Evolutionary conservation across 108 stramenopile species (phyloP).

Genomic region (Pseudonitzschia multiseries): DNA sequence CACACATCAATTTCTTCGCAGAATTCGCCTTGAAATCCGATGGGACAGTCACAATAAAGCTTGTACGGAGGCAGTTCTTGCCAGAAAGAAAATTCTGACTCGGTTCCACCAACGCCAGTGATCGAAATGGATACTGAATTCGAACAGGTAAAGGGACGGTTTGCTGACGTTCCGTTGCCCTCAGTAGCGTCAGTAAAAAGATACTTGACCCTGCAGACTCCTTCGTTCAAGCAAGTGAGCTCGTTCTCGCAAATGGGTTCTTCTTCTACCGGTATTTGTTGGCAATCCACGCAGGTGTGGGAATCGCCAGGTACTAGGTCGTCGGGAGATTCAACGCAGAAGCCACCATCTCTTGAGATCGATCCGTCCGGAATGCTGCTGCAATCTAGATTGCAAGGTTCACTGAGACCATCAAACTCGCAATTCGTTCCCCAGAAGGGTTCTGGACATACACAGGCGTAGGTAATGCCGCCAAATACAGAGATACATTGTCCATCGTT

Average conservation of each 20-base stretch:
- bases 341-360: not conserved
- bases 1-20: constrained; percentile 16
- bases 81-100: not conserved
- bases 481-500: constrained; percentile 11
- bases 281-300: constrained; percentile 4
- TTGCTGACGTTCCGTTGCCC: not conserved
- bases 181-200: not conserved
- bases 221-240: not conserved
- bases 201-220: constrained; percentile 4
- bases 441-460: constrained; percentile 2
- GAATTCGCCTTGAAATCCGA: constrained; percentile 1
- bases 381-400: constrained; percentile 8
- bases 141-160: not conserved
- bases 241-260: not conserved
- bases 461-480: not conserved
- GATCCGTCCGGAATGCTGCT: not conserved
- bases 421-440: constrained; percentile 9
- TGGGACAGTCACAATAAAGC: constrained; percentile 1
- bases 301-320: not conserved
- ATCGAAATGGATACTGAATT: not conserved
- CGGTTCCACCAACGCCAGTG: not conserved
- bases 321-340: constrained; percentile 1
- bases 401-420: not conserved
- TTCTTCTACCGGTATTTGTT: not conserved
- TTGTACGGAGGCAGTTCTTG: not conserved